Conservation (phyloP, 345 rosid genomes). For the Combretum micranthum region DNA sequence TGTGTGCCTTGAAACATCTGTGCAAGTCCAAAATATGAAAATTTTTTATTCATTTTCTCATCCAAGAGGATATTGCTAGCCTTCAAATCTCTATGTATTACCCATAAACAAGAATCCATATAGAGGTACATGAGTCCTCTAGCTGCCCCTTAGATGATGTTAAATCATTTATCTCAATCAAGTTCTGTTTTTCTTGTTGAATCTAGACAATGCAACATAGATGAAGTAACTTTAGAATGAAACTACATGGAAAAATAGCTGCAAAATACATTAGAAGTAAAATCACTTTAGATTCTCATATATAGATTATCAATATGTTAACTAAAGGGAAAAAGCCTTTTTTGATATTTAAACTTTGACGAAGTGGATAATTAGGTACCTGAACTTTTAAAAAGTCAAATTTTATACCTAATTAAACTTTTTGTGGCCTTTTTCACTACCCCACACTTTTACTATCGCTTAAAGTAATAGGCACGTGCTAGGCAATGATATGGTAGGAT, state of each 20-base stretch:
- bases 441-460: too few relatives aligned
- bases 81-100: constrained; percentile 34
- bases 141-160: constrained; percentile 26
- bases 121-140: constrained; percentile 31
- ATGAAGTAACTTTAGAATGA: neutral
- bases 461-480: too few relatives aligned
- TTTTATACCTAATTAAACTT: too few relatives aligned
- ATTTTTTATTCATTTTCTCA: constrained; percentile 25
- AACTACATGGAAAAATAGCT: neutral
- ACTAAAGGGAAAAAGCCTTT: too few relatives aligned
- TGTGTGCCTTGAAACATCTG: constrained; percentile 17
- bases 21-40: constrained; percentile 36
- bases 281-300: too few relatives aligned
- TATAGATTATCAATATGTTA: too few relatives aligned
- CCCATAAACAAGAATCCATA: constrained; percentile 21
- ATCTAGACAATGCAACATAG: constrained; percentile 7
- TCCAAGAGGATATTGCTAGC: constrained; percentile 27
- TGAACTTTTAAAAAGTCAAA: too few relatives aligned
- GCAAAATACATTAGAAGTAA: neutral
- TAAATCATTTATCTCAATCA: constrained; percentile 19
- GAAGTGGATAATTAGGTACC: too few relatives aligned
- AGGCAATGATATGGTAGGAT: too few relatives aligned
- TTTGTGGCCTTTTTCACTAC: too few relatives aligned
- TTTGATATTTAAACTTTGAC: too few relatives aligned
- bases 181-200: constrained; percentile 5